These are phyloP conservation scores for Eudorina sp. DNA, from an alignment of 139 green algal species.

Conservation along the genomic window DNA sequence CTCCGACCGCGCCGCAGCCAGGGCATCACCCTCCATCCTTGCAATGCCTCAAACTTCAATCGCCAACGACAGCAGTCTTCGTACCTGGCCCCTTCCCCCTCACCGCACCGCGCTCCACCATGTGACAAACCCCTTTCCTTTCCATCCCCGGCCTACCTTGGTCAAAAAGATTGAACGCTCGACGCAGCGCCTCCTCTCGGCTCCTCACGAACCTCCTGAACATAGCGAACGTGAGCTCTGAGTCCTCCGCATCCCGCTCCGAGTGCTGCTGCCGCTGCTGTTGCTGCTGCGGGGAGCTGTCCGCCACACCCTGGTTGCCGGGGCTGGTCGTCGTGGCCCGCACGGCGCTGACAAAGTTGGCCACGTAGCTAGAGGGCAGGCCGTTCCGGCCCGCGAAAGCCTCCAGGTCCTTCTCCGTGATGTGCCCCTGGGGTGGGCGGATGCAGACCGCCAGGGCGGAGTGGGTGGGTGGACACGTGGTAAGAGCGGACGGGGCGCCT, in stretches of 20 bases:
- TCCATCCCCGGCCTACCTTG: conserved; percentile 48
- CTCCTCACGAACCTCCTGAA: conserved; percentile 68
- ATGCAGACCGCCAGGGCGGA: neutral
- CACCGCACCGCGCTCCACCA: no score
- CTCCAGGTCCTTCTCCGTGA: conserved; percentile 44
- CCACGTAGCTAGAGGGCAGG: conserved; percentile 5
- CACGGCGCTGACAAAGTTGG: conserved; percentile 25
- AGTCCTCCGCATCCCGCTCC: neutral
- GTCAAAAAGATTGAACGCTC: conserved; percentile 71
- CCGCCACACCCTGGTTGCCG: neutral
- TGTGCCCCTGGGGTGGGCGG: conserved; percentile 17
- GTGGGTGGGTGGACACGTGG: no score
- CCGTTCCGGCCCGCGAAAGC: conserved; percentile 20
- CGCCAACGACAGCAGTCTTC: no score
- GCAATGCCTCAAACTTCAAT: no score
- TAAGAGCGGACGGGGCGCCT: no score
- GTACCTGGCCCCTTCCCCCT: no score
- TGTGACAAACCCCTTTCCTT: no score
- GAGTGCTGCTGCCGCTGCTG: neutral
- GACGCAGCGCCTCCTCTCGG: conserved; percentile 65
- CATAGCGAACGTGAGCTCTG: conserved; percentile 35
- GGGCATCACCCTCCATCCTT: no score
- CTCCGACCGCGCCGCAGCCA: no score
- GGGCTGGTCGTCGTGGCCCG: neutral
- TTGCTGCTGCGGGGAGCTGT: neutral